Conservation (phyloP, 2,329 filamentous ascomycete genomes). For the Cladophialophora bantiana region DNA sequence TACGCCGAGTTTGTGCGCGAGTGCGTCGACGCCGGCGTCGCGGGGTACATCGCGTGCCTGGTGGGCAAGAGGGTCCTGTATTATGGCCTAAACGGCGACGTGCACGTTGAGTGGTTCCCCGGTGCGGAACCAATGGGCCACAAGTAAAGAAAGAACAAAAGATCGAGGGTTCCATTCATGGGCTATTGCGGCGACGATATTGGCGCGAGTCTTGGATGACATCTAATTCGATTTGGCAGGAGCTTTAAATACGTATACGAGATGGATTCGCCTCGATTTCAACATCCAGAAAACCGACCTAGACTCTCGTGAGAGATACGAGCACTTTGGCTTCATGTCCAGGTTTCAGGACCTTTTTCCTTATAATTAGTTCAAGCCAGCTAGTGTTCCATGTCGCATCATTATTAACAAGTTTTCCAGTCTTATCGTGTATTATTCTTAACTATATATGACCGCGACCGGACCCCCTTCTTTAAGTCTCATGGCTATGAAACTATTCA, state of each 20-base stretch:
- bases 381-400: too few species aligned
- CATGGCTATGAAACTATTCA: not conserved
- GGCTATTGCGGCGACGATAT: too few species aligned
- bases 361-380: not conserved
- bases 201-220: too few species aligned
- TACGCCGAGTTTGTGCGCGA: slow-evolving; percentile 25
- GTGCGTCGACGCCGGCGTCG: slow-evolving; percentile 21
- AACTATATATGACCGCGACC: not conserved
- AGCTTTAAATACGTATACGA: too few species aligned
- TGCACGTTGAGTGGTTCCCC: slow-evolving; percentile 26
- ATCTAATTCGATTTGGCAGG: too few species aligned
- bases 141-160: not conserved
- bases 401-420: too few species aligned
- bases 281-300: not conserved
- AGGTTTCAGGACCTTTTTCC: not conserved
- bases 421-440: not conserved
- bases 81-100: slow-evolving; percentile 18
- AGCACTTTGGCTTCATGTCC: not conserved
- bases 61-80: slow-evolving; percentile 23
- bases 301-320: not conserved
- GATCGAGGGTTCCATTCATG: too few species aligned
- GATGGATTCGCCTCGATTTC: not conserved
- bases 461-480: not conserved
- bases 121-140: not conserved
- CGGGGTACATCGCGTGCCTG: slow-evolving; percentile 26